Conservation (phyloP, 2,329 filamentous ascomycete species). For the Stagonosporopsis chrysanthemi region DNA sequence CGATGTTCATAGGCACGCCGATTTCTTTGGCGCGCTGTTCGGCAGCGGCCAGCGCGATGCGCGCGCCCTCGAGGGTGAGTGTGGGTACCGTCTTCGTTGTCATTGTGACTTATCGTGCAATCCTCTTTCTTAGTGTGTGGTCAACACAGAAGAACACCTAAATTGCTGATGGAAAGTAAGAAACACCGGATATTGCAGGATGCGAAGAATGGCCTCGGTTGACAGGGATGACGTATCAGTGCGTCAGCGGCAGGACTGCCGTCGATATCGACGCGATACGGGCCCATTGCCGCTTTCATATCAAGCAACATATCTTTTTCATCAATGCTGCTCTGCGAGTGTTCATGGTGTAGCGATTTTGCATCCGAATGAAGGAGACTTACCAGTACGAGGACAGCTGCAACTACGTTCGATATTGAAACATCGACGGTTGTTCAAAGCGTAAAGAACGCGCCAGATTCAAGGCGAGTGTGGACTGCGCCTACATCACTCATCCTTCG, state of each 20-base stretch:
- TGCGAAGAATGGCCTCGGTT: constrained; percentile 18
- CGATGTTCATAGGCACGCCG: constrained; percentile 58
- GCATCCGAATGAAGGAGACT: not conserved
- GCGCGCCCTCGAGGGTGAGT: constrained; percentile 48
- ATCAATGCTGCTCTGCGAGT: not conserved
- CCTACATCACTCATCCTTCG: too few species aligned
- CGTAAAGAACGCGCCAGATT: too few species aligned
- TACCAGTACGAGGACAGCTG: too few species aligned
- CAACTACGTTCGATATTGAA: not conserved
- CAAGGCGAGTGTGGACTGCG: too few species aligned
- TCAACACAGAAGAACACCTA: not conserved
- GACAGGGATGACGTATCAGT: constrained; percentile 16
- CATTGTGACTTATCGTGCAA: constrained; percentile 30
- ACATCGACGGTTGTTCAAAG: not conserved
- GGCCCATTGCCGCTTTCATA: constrained; percentile 18
- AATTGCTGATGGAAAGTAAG: not conserved
- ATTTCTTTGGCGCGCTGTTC: constrained; percentile 48
- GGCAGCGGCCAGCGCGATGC: constrained; percentile 46
- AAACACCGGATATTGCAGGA: constrained; percentile 16
- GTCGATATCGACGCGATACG: constrained; percentile 21
- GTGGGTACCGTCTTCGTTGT: constrained; percentile 40
- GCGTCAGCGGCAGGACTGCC: not conserved
- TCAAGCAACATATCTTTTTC: not conserved
- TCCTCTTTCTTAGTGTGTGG: not conserved
- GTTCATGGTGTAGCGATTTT: not conserved